Evolutionary conservation across 331 rosid species (phyloP).

Genomic region (Cydonia oblonga): DNA sequence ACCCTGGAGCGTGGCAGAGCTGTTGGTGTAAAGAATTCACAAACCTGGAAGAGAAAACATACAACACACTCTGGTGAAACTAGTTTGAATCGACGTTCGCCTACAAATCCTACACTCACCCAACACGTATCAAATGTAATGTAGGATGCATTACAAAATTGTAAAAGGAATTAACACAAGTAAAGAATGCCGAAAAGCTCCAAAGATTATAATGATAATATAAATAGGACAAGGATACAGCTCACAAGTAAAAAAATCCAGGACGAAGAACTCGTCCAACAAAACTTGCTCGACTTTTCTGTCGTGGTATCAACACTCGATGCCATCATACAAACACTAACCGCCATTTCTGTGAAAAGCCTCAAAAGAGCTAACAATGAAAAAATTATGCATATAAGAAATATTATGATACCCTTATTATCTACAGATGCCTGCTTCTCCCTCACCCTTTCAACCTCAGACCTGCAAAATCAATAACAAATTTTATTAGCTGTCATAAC

Average conservation of each 20-base stretch:
- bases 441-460: slow-evolving; percentile 48
- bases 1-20: no score
- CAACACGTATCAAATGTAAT: background rate
- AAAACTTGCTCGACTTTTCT: slow-evolving; percentile 48
- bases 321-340: slow-evolving; percentile 34
- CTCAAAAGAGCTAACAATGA: slow-evolving; percentile 35
- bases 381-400: slow-evolving; percentile 47
- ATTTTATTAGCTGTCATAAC: background rate
- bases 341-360: slow-evolving; percentile 37
- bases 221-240: slow-evolving; percentile 51
- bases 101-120: background rate
- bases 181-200: background rate
- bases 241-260: slow-evolving; percentile 59
- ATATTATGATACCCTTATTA: slow-evolving; percentile 44
- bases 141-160: background rate
- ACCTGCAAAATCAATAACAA: slow-evolving; percentile 31
- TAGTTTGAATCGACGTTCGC: background rate
- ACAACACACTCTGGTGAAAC: no score
- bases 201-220: slow-evolving; percentile 32
- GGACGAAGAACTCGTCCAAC: slow-evolving; percentile 44
- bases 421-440: slow-evolving; percentile 60
- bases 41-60: no score
- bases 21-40: no score
- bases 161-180: background rate
- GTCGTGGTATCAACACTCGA: slow-evolving; percentile 31